Percentiles rank a stretch among this genome's conserved stretches.
These are phyloP conservation scores for Yamadazyma membranifaciens DNA, from an alignment of 1,139 yeast genomes.

Conservation along the genomic window DNA sequence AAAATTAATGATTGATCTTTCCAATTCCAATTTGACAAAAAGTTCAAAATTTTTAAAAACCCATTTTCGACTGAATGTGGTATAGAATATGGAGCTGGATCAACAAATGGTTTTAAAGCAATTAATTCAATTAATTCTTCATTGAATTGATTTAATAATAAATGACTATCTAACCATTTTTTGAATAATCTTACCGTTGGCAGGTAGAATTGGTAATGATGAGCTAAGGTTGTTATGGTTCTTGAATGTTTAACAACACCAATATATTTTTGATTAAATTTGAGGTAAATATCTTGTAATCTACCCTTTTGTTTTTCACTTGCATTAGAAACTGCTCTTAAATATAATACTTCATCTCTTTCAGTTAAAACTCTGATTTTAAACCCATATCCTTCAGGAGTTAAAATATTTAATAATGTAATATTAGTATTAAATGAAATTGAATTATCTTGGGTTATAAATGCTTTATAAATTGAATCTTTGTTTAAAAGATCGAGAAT, in stretches of 20 bases:
- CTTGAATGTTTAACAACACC: conserved; percentile 82
- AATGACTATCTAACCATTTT: conserved; percentile 77
- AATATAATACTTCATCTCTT: conserved; percentile 72
- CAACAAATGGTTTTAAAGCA: conserved; percentile 82
- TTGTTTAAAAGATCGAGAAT: conserved; percentile 57
- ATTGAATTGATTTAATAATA: conserved; percentile 63
- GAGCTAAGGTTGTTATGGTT: conserved; percentile 66
- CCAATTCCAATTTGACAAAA: conserved; percentile 91
- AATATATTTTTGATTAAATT: conserved; percentile 64
- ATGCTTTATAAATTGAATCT: conserved; percentile 54
- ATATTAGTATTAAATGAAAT: conserved; percentile 65
- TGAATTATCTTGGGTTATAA: conserved; percentile 60
- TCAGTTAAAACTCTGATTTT: conserved; percentile 72
- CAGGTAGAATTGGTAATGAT: conserved; percentile 72
- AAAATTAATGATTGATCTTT: conserved; percentile 78
- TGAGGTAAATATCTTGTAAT: conserved; percentile 61
- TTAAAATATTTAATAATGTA: conserved; percentile 59
- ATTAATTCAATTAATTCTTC: conserved; percentile 82
- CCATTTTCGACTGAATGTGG: conserved; percentile 84
- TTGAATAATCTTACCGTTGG: conserved; percentile 83
- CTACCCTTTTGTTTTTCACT: conserved; percentile 53
- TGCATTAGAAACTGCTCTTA: conserved; percentile 65
- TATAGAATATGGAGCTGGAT: conserved; percentile 74
- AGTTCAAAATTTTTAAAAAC: conserved; percentile 69
- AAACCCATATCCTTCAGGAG: conserved; percentile 90